Base-by-base conservation (phyloP, 2,329 filamentous ascomycete genomes). In the Aspergillus neotritici region DNA sequence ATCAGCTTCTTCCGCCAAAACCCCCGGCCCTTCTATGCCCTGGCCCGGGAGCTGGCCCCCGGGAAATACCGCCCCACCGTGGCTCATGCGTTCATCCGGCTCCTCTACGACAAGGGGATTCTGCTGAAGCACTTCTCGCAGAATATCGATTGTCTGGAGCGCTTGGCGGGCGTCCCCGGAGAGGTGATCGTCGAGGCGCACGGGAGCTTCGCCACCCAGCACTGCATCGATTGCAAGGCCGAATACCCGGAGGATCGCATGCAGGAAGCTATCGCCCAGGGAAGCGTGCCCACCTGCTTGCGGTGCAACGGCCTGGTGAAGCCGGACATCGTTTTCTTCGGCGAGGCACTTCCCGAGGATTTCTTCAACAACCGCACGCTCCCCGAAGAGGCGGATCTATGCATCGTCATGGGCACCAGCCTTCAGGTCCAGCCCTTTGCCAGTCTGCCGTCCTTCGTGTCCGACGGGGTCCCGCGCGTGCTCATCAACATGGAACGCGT, bases 131-230 rank as follows among this genome's bases (percentile, higher is more conserved):
- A 93, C 41, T 98, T 97, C 66, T 96, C 93, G 0, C 93, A 98
- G 62, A 98, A 98, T 61, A 97, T 98, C 54, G 93, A 98, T 69
- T 95, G 89, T 58, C 76, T 98, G 10, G 93, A 98, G 68, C 80
- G 90, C 15, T 77, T 80, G 53, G 93, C 91, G 10, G 93, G 93
- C 17, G 82, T 98, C 1, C 86, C 89, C 0, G 76, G 72, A 0
- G 82, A 91, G 2, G 82, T 79, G 65, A 90, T 98, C 38, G 76
- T 98, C 28, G 91, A 97, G 67, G 93, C 93, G 0, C 93, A 98
- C 64, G 93, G 93, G 35, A 95, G 88, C 63, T 98, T 97, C 63
- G 91, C 91, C 15, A 80, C 79, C 1, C 91, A 97, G 68, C 79
- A 84, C 52, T 98, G 93, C 65, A 90, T 97, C 56, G 88, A 95